A percentile compares a stretch with the other conserved stretches of the same genome.
These are phyloP conservation scores for Coniella vitis DNA, from an alignment of 2,329 filamentous ascomycete species.

Conservation along the genomic window DNA sequence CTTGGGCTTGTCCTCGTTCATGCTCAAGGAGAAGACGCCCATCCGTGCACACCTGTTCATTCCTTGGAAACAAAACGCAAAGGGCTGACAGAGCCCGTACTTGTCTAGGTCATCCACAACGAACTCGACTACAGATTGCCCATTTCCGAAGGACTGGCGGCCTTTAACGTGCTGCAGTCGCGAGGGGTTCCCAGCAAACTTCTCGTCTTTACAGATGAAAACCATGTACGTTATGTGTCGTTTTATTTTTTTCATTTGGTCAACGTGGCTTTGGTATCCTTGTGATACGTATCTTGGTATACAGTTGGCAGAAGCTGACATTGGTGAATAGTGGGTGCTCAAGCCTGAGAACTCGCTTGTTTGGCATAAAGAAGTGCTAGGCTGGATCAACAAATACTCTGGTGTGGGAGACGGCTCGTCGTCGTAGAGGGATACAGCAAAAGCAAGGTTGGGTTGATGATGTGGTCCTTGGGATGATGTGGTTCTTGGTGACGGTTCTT, in stretches of 20 bases:
- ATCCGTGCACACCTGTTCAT: too few species aligned
- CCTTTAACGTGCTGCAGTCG: slow-evolving; percentile 66
- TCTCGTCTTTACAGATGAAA: slow-evolving; percentile 67
- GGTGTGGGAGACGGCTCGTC: slow-evolving; percentile 18
- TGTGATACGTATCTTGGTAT: too few species aligned
- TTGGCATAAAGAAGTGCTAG: slow-evolving; percentile 62
- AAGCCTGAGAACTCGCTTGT: slow-evolving; percentile 62
- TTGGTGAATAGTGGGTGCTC: slow-evolving; percentile 47
- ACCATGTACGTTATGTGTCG: slow-evolving; percentile 38
- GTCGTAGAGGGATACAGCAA: too few species aligned
- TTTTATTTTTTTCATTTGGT: too few species aligned
- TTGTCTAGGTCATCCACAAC: slow-evolving; percentile 63
- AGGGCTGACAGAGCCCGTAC: too few species aligned
- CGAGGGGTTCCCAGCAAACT: slow-evolving; percentile 62
- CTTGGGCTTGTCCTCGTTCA: neutral
- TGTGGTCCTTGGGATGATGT: too few species aligned
- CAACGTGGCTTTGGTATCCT: too few species aligned
- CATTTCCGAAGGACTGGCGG: slow-evolving; percentile 50
- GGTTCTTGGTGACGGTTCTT: too few species aligned
- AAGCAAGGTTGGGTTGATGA: too few species aligned
- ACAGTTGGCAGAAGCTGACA: too few species aligned
- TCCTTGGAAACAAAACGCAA: neutral
- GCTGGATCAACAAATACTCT: slow-evolving; percentile 56
- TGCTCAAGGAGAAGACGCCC: too few species aligned
- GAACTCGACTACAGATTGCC: slow-evolving; percentile 57